Evolutionary conservation across 2,329 filamentous ascomycete genomes (phyloP).

Genomic region (Apiospora koreana): DNA sequence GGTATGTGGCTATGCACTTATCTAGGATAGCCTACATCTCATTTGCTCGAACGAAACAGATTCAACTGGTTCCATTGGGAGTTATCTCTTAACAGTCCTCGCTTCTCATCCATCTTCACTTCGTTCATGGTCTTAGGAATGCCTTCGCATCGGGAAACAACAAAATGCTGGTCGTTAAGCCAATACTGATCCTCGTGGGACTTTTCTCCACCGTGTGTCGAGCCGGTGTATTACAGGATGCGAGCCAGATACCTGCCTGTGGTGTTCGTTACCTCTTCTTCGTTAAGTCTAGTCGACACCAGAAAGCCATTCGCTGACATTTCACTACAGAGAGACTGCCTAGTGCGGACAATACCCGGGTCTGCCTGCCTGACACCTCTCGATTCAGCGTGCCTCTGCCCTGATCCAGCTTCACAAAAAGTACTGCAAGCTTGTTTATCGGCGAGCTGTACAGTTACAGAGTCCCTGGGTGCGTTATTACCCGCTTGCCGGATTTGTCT

Average conservation of each 20-base stretch:
- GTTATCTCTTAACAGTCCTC: neutral
- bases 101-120: neutral
- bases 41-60: neutral
- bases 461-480: constrained; percentile 26
- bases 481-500: neutral
- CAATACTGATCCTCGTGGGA: neutral
- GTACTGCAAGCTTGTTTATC: constrained; percentile 26
- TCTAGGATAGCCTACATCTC: neutral
- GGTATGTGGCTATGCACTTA: neutral
- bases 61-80: neutral
- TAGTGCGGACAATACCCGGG: constrained; percentile 21
- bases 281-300: too few species aligned
- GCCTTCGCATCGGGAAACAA: neutral
- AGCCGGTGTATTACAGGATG: constrained; percentile 19
- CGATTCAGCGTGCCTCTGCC: constrained; percentile 33
- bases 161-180: constrained; percentile 10
- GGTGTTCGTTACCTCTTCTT: constrained; percentile 20
- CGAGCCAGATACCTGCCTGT: constrained; percentile 21
- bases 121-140: neutral
- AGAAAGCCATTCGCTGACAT: neutral
- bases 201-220: constrained; percentile 5
- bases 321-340: constrained; percentile 23
- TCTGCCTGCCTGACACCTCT: constrained; percentile 25
- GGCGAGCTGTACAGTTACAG: constrained; percentile 25
- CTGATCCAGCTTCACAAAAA: constrained; percentile 21